A percentile compares a stretch with the other conserved stretches of the same genome.
phyloP scores from a whole-genome alignment of 441 rosid species.

The Croton setiger region DNA sequence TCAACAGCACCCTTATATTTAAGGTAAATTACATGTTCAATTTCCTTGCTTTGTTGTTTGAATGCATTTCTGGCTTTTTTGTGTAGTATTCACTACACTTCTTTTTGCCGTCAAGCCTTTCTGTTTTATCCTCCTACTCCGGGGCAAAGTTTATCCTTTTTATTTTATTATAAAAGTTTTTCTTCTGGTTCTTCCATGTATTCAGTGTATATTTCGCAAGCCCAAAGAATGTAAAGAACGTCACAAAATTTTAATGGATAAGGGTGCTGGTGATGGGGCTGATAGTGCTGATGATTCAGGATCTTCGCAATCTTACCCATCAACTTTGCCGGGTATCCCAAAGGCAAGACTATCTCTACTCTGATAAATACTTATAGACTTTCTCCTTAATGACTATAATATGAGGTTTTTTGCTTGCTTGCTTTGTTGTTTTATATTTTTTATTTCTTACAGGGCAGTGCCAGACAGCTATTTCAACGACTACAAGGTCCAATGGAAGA shows the following conservation, averaged over 20 bases:
- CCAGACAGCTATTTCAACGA: slow-evolving; percentile 96
- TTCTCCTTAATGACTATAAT: slow-evolving; percentile 6
- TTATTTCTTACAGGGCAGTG: slow-evolving; percentile 83
- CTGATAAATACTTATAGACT: not conserved
- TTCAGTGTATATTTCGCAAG: slow-evolving; percentile 89
- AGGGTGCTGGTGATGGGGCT: slow-evolving; percentile 88
- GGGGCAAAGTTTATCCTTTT: slow-evolving; percentile 2
- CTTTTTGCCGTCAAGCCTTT: slow-evolving; percentile 9
- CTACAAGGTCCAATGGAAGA: slow-evolving; percentile 99
- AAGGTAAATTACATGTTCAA: slow-evolving; percentile 47
- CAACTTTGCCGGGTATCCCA: slow-evolving; percentile 99
- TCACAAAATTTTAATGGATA: slow-evolving; percentile 90
- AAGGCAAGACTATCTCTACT: slow-evolving; percentile 49
- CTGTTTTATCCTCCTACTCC: not conserved
- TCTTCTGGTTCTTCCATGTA: slow-evolving; percentile 23
- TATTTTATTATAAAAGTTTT: not conserved
- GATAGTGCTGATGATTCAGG: slow-evolving; percentile 99
- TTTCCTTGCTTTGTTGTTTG: not conserved
- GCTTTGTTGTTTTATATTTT: slow-evolving; percentile 22
- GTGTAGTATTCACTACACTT: not conserved
- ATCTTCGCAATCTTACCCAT: slow-evolving; percentile 96
- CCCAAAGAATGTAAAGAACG: slow-evolving; percentile 98
- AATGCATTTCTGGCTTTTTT: slow-evolving; percentile 10
- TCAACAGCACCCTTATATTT: slow-evolving; percentile 85
- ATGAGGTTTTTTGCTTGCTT: slow-evolving; percentile 21